phyloP scores from a whole-genome alignment of 129 eudicot genomes.

The Chrysanthemum makinoi region DNA sequence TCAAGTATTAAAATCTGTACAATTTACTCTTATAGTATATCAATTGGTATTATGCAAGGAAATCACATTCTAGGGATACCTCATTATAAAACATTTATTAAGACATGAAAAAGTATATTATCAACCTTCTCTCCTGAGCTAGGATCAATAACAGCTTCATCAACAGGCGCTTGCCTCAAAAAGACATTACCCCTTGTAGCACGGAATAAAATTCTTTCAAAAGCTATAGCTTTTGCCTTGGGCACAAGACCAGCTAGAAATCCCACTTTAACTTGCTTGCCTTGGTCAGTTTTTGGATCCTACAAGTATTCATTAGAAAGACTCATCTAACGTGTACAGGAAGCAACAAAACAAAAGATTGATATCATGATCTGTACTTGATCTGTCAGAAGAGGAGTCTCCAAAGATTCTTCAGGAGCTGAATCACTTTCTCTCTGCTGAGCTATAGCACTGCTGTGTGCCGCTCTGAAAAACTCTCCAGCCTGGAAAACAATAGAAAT shows the following conservation, averaged over 20 bases:
- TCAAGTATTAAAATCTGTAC: too few relatives aligned
- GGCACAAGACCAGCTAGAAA: conserved; percentile 81
- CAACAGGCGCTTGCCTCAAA: conserved; percentile 65
- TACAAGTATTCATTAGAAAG: conserved; percentile 12
- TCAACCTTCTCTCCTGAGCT: conserved; percentile 86
- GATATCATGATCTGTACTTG: conserved; percentile 38
- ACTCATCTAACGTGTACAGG: conserved; percentile 5
- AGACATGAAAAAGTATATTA: too few relatives aligned
- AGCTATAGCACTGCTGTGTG: conserved; percentile 67
- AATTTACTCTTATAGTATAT: too few relatives aligned
- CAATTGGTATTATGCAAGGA: too few relatives aligned
- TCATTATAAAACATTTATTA: too few relatives aligned
- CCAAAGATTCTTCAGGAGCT: conserved; percentile 69
- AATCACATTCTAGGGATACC: too few relatives aligned
- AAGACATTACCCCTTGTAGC: conserved; percentile 98
- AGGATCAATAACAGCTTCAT: conserved; percentile 80
- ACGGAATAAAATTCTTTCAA: conserved; percentile 90
- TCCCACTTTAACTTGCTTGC: conserved; percentile 85
- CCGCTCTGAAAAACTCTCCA: conserved; percentile 76
- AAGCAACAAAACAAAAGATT: background rate
- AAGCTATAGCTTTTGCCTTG: conserved; percentile 79
- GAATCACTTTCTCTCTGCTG: conserved; percentile 69
- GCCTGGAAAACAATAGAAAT: conserved; percentile 39
- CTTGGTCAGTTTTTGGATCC: conserved; percentile 56
- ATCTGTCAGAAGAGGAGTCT: conserved; percentile 65